These are phyloP conservation scores for Exophiala calicioides DNA, from an alignment of 2,329 filamentous ascomycete genomes.

Conservation along the genomic window DNA sequence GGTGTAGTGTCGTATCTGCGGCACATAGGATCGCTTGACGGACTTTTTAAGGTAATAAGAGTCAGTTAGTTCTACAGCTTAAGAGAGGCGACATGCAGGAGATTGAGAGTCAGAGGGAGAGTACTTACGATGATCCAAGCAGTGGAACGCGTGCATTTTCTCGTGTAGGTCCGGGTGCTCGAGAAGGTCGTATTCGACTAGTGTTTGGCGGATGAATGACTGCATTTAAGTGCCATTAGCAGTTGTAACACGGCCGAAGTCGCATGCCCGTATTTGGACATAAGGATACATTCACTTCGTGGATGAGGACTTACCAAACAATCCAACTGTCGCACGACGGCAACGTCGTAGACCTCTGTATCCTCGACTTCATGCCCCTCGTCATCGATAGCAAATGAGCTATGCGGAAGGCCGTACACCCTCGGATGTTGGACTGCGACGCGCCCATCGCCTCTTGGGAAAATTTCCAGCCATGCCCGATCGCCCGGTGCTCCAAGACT, in stretches of 20 bases:
- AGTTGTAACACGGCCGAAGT: neutral
- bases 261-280: no score
- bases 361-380: constrained; percentile 2
- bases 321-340: constrained; percentile 16
- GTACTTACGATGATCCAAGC: constrained; percentile 17
- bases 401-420: constrained; percentile 12
- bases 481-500: constrained; percentile 5
- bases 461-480: constrained; percentile 17
- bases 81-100: neutral
- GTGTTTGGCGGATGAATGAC: constrained; percentile 12
- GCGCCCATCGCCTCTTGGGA: constrained; percentile 14
- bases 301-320: constrained; percentile 15
- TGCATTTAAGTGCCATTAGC: neutral
- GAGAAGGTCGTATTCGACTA: constrained; percentile 16
- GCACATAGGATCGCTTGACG: constrained; percentile 24
- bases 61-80: neutral
- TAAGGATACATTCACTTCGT: no score
- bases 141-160: constrained; percentile 8
- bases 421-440: constrained; percentile 11
- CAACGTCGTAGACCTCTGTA: constrained; percentile 19
- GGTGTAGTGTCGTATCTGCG: constrained; percentile 26
- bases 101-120: neutral
- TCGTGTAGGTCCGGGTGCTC: constrained; percentile 1
- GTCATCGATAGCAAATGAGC: constrained; percentile 5
- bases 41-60: neutral